Evolutionary conservation across 2,329 filamentous ascomycete genomes (phyloP), one percentile per base, ranked within the genome.

Genomic region (Fusarium equiseti): DNA sequence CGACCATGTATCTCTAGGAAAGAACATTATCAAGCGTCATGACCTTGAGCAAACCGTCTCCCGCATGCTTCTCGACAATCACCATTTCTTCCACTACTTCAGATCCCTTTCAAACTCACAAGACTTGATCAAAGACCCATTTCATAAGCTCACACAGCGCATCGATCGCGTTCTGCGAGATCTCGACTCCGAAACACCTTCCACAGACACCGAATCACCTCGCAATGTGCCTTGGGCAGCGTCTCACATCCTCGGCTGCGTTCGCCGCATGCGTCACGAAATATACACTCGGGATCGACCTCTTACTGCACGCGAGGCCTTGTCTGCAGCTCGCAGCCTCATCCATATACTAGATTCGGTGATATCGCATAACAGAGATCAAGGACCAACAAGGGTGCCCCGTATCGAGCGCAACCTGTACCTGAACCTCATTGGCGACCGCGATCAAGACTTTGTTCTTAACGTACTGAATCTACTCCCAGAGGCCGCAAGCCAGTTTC

Each of bases 81-180:
- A 86, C 74, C 82, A 84, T 43, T 84, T 89, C 77, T 87, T 88
- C 73, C 79, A 85, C 54, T 85, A 87, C 77, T 85, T 89, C 63
- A 80, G 83, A 48, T 81, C 82, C 18, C 78, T 82, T 11, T 81
- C 85, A 57, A 78, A 79, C n/a, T 80, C 85, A 4, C 76, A 79
- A 49, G 84, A 85, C 60, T 78, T 79, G 26, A 78, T 84, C 35
- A 82, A 81, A 43, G 83, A 86, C 65, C 80, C 80, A 6, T 87
- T 87, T 63, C 81, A 83, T 51, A 82, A 81, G 49, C 82, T 88
- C 20, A 80, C 83, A 43, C 83, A 84, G 65, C 83, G 85, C 11
- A 81, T 84, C 13, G 80, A 83, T 48, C 81, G 80, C 13, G 83
- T 87, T n/a, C 77, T 89, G 7, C 76, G 77, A 12, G 79, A 82